Conservation (phyloP, 805 yeast genomes). For the Ogataea methylovora region DNA sequence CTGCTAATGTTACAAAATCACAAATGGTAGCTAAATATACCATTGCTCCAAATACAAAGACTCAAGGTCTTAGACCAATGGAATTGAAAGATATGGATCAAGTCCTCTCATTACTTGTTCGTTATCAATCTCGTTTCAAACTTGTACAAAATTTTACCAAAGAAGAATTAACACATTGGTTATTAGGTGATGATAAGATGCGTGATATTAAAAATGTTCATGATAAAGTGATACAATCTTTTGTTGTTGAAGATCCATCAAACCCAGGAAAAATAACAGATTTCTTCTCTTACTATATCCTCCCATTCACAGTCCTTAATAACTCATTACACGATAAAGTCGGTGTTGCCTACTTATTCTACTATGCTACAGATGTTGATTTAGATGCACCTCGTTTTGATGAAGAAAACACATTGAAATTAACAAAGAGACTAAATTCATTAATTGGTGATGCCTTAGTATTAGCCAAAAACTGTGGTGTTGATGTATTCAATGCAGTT, state of each 20-base stretch:
- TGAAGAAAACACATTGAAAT: slow-evolving; percentile 30
- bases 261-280: slow-evolving; percentile 74
- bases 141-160: slow-evolving; percentile 57
- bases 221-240: slow-evolving; percentile 59
- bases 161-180: slow-evolving; percentile 77
- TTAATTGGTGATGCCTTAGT: slow-evolving; percentile 72
- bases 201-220: slow-evolving; percentile 11
- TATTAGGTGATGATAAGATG: slow-evolving; percentile 42
- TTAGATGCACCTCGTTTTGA: slow-evolving; percentile 30
- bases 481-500: slow-evolving; percentile 92
- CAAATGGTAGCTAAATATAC: slow-evolving; percentile 58
- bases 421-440: slow-evolving; percentile 51
- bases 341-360: slow-evolving; percentile 83
- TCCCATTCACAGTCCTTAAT: slow-evolving; percentile 79
- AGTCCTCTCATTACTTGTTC: slow-evolving; percentile 49
- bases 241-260: slow-evolving; percentile 57
- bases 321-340: slow-evolving; percentile 56
- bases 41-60: slow-evolving; percentile 42
- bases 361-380: slow-evolving; percentile 74
- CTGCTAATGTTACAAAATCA: slow-evolving; percentile 58
- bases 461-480: slow-evolving; percentile 55
- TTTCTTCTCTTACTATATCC: slow-evolving; percentile 79
- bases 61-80: slow-evolving; percentile 54
- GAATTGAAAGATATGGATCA: slow-evolving; percentile 52
- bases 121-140: slow-evolving; percentile 65